Conservation (phyloP, 2,329 filamentous ascomycete genomes). For the Furcasterigmium sp. region DNA sequence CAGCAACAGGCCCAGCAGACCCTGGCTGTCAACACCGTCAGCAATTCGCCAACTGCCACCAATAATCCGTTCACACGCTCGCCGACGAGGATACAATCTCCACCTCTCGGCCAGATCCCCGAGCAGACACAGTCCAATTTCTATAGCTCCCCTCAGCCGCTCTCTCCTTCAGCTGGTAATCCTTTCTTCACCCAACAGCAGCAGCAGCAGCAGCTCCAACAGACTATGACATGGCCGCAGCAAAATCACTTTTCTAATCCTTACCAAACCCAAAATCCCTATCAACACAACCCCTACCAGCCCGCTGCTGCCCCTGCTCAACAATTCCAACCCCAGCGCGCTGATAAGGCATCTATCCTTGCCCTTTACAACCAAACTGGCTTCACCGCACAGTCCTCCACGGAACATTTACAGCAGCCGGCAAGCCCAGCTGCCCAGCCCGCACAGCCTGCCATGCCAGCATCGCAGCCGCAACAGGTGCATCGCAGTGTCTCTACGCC, state of each 20-base stretch:
- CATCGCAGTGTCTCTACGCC: conserved; percentile 23
- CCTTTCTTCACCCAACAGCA: conserved; percentile 23
- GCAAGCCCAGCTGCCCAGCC: conserved; percentile 19
- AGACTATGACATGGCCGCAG: too few species aligned
- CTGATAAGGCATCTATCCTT: conserved; percentile 70
- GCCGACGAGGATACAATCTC: conserved; percentile 44
- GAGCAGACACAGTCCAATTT: conserved; percentile 44
- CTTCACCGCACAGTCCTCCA: conserved; percentile 33
- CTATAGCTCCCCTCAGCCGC: conserved; percentile 22
- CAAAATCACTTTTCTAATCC: too few species aligned
- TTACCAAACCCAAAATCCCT: conserved; percentile 18
- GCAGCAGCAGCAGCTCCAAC: conserved; percentile 18
- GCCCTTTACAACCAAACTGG: conserved; percentile 65
- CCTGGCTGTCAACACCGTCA: conserved; percentile 33
- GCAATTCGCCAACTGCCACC: conserved; percentile 20
- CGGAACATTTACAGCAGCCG: conserved; percentile 18
- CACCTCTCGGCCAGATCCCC: conserved; percentile 43
- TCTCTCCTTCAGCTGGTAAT: conserved; percentile 16
- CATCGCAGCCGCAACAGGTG: conserved; percentile 14
- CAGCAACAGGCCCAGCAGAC: conserved; percentile 28
- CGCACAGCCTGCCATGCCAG: conserved; percentile 9
- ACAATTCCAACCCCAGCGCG: conserved; percentile 38
- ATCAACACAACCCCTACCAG: conserved; percentile 18
- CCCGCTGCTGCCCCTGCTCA: conserved; percentile 9
- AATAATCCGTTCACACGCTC: conserved; percentile 47